Base-by-base conservation (phyloP, 1,284 basidiomycete genomes). In the Kwoniella shivajii region DNA sequence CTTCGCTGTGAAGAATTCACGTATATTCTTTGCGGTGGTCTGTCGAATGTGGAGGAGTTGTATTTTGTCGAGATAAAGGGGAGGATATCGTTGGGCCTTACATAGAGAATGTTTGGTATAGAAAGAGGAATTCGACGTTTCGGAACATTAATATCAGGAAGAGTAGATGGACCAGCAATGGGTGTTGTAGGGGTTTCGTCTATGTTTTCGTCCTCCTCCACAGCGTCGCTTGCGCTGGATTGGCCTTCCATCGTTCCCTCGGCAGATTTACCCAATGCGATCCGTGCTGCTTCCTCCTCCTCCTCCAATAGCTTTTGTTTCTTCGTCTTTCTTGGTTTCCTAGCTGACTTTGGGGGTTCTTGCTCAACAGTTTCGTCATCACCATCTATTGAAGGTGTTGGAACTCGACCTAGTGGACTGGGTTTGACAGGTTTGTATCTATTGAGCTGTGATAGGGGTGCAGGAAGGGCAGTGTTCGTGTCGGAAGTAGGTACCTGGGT, bases 351-450 rank as follows among this genome's bases (percentile, higher is more conserved):
- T 22, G 45, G 27, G 29, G 18, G 38, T 43, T 51, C 48, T 13
- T 36, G n/a, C 7, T 24, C 16, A 27, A 24, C 50, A 22, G 24
- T 31, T 26, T 53, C 50, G 9, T 16, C 39, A 14, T 37, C 34
- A 27, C 42, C 33, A 45, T 38, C 50, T 6, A 47, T 41, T 27
- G 41, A 30, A 4, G 49, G 54, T 7, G 49, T 51, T 3, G 62
- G 46, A 2, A 59, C 38, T 30, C 63, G 61, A 10, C 61, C 56
- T 3, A 71, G 47, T 1, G 68, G 68, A 37, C 66, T 68, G 6
- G 68, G 68, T 13, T 57, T 61, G 9, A 43, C 47, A 11, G 68
- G 68, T 38, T 64, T 67, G 60, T 66, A 68, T 26, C 33, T 50
- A 36, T 63, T 54, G 41, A 54, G 16, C 16, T 51, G 46, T n/a